Evolutionary conservation across 176 grass and related monocot species (phyloP).

Genomic region (Oryza australiensis): DNA sequence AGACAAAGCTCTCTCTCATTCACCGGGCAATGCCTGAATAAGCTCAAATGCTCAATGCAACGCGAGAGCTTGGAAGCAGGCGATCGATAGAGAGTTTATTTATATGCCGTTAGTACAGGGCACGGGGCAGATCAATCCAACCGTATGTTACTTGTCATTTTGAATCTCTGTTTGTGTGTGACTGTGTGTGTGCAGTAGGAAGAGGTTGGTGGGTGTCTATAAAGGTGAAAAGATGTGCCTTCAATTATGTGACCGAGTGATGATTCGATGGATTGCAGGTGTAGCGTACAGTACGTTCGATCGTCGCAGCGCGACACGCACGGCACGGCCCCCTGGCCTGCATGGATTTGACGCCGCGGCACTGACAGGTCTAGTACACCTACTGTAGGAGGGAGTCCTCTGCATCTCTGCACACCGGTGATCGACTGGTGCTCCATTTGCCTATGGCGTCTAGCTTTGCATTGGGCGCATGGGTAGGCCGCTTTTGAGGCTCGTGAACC

Average conservation of each 20-base stretch:
- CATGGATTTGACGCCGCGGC: conserved; percentile 31
- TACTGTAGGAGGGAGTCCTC: not conserved
- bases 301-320: conserved; percentile 14
- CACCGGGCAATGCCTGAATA: not conserved
- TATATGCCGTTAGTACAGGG: not conserved
- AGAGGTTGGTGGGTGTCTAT: not conserved
- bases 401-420: not conserved
- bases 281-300: not conserved
- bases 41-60: not conserved
- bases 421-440: not conserved
- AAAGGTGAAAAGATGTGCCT: conserved; percentile 1
- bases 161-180: not conserved
- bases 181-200: not conserved
- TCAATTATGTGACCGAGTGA: not conserved
- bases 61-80: not conserved
- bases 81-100: not conserved
- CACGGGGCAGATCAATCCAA: not conserved
- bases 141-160: not conserved
- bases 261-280: not conserved
- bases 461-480: not conserved
- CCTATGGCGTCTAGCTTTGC: not conserved
- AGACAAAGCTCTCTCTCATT: not conserved
- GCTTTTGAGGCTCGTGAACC: conserved; percentile 6
- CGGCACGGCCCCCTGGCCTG: conserved; percentile 14
- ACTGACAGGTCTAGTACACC: not conserved